phyloP scores from a whole-genome alignment of 163 green algal species.

The Scenedesmus sp. region DNA sequence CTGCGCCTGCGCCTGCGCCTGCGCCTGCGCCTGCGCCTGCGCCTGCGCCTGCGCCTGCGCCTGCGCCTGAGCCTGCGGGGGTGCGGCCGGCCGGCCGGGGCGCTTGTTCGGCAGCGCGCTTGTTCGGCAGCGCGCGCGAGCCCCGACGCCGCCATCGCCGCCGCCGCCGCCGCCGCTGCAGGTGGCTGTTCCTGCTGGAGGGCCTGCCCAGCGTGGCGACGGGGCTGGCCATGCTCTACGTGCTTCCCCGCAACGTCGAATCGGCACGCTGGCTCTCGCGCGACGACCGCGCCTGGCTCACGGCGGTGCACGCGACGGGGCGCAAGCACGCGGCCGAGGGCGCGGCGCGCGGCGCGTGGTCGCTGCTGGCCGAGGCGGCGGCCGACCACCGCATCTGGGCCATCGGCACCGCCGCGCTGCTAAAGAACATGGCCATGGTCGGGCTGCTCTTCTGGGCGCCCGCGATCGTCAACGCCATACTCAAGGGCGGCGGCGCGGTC shows the following conservation, averaged over 20 bases:
- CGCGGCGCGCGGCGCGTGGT: neutral
- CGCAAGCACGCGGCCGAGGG: neutral
- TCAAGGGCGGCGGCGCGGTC: constrained; percentile 9
- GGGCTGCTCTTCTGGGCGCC: constrained; percentile 33
- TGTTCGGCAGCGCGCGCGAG: neutral
- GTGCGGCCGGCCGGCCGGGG: no score
- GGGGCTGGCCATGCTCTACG: constrained; percentile 9
- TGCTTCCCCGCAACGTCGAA: constrained; percentile 27
- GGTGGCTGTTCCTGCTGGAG: constrained; percentile 35
- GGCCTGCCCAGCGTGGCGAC: constrained; percentile 21
- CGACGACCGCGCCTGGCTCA: constrained; percentile 27
- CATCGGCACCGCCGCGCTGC: neutral
- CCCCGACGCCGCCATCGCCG: neutral
- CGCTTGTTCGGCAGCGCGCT: no score
- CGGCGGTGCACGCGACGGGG: neutral
- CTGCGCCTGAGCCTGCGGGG: no score
- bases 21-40: no score
- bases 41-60: no score
- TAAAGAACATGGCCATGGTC: constrained; percentile 42
- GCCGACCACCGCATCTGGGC: constrained; percentile 27
- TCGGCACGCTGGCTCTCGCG: constrained; percentile 6
- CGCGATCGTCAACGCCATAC: constrained; percentile 2
- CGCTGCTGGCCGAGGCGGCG: constrained; percentile 28
- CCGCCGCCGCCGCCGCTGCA: neutral
- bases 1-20: no score